Evolutionary conservation across 495 filamentous ascomycete genomes (phyloP), one percentile per base, ranked within the genome.

Genomic region (Mytilinidion resinicola): DNA sequence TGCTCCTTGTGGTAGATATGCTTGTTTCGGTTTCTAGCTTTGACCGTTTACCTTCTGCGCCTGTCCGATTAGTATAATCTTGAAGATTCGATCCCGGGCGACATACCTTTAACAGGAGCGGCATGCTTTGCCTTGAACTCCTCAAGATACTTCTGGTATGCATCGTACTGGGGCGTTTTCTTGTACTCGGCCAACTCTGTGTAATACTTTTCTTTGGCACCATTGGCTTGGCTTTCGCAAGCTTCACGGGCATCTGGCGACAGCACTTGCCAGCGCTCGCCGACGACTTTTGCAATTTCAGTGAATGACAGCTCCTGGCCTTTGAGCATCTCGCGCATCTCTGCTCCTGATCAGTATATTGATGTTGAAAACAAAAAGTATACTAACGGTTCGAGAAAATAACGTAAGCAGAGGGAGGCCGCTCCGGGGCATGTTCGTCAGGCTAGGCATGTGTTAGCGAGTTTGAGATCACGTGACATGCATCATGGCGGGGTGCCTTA

Each of bases 211-310:
- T 89, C 85, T 70, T 91, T 91, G 30, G 83, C 82, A 25, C 78
- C 61, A 52, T 80, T 78, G 34, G 88, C 87, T 66, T 87, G 80
- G 43, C 76, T 74, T 62, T 91, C 87, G 57, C 80, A 91, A 6
- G 78, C 78, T 64, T 89, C 87, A 65, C 87, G 87, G 52, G 83
- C 81, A 8, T 75, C 71, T 1, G 83, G 75, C 10, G 77, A 72
- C 5, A 91, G 72, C 44, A 80, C 80, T 65, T 90, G 88, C 87
- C 87, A 91, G 61, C 85, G 78, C 66, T 90, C 88, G 14, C 87
- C 87, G 3, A 91, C 88, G 5, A 87, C 76, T 67, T 91, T 90
- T 11, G 87, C 87, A 59, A 91, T 90, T 55, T 89, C 87, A 9
- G 88, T 88, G 69, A 91, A 91, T 8, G 84, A 85, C 47, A 90